Evolutionary conservation across 176 grass and related monocot species (phyloP), one percentile per base, ranked within the genome.

Genomic region (Juncus inflexus): DNA sequence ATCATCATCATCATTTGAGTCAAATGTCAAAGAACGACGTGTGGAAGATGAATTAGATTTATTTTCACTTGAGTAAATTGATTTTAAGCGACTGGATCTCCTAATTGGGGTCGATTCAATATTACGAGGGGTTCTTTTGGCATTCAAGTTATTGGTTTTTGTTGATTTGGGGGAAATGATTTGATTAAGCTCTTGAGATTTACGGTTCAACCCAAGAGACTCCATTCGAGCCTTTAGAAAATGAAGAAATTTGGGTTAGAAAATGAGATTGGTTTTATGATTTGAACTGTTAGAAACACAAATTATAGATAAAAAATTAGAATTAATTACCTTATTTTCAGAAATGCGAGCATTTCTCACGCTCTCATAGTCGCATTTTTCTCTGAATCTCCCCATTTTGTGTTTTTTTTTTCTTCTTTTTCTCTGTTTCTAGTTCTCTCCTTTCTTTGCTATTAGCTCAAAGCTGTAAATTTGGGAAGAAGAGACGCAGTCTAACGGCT

Each of bases 291-390:
- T 35, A 62, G 60, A 35, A 61, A 55, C 7, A 63, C 62, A 54
- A n/a, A 73, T 42, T 63, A 40, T 7, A 50, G 43, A 10, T 28
- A 73, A 55, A 41, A 16, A 37, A 53, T 41, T 9, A 51, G 35
- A 35, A 51, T 70, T 35, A 63, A 36, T 7, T 42, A 95, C 90
- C 86, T 76, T 74, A 77, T 90, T 90, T 78, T 86, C 70, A 2
- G 80, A 79, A 76, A 95, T 90, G 61, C 90, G 82, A 35, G 86
- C 86, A 47, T 95, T 74, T 42, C 90, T 77, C 39, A 90, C 13
- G 53, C 77, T 84, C 77, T 90, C 86, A 40, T 95, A 95, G 57
- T 86, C 77, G 47, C 55, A 74, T 54, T 76, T 86, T 63, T 52
- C 74, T 15, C 66, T 38, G 19, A 75, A 58, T 15, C 10, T 86